Conservation (phyloP, 805 yeast genomes). For the Suhomyces sp. region DNA sequence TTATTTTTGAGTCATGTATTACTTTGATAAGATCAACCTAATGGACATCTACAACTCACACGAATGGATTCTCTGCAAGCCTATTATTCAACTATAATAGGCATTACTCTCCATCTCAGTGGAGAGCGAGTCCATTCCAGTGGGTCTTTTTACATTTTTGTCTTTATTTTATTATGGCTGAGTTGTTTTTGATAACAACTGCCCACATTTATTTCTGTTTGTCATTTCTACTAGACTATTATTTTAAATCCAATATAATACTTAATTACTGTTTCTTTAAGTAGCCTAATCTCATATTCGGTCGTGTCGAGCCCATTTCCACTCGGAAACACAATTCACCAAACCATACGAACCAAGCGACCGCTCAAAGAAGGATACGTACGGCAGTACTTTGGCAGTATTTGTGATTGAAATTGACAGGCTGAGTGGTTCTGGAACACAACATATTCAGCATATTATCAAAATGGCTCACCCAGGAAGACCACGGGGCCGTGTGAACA, state of each 20-base stretch:
- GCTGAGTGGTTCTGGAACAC: neutral
- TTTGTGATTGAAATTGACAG: neutral
- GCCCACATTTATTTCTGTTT: neutral
- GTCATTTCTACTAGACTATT: constrained; percentile 2
- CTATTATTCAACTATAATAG: neutral
- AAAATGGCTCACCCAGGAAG: constrained; percentile 16
- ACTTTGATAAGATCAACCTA: neutral
- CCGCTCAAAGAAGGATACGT: neutral
- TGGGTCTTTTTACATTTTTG: neutral
- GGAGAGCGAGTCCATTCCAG: neutral
- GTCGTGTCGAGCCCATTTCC: neutral
- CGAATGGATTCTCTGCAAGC: neutral
- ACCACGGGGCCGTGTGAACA: constrained; percentile 15
- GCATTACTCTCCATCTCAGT: neutral
- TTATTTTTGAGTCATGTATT: neutral
- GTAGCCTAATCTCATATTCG: neutral
- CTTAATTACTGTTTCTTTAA: neutral
- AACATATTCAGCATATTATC: neutral
- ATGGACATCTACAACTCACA: neutral
- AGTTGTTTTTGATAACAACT: neutral
- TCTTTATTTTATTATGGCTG: neutral
- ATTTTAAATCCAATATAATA: neutral
- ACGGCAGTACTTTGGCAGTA: neutral
- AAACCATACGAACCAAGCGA: neutral
- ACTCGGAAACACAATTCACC: neutral